Evolutionary conservation across 331 rosid species (phyloP).

Genomic region (Spiraea crenata): DNA sequence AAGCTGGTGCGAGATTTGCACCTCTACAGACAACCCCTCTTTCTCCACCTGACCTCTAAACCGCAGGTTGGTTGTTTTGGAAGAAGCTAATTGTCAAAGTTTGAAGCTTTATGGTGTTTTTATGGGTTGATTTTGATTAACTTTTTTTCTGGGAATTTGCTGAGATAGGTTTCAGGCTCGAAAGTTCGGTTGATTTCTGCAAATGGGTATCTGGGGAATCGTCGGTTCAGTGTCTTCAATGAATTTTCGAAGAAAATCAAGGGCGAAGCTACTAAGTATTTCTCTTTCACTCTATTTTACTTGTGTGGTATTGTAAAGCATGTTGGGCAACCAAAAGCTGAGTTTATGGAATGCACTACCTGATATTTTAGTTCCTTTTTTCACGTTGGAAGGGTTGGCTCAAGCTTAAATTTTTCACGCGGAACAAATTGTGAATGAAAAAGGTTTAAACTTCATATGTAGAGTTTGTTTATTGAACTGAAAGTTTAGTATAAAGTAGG

Average conservation of each 20-base stretch:
- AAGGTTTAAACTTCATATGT: not conserved
- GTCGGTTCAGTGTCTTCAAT: conserved; percentile 67
- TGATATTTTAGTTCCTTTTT: conserved; percentile 1
- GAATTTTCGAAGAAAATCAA: conserved; percentile 72
- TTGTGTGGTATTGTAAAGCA: not conserved
- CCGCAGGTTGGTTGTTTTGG: conserved; percentile 40
- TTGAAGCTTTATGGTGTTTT: not conserved
- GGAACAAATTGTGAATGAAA: not conserved
- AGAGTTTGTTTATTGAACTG: not conserved
- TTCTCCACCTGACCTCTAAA: conserved; percentile 40
- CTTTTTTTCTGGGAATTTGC: conserved; percentile 10
- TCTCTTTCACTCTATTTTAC: not conserved
- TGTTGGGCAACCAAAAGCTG: not conserved
- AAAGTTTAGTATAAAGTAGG: not conserved
- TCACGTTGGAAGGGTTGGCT: not conserved
- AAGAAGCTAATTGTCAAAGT: not conserved
- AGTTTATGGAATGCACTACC: not conserved
- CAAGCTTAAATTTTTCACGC: not conserved
- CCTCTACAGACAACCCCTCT: conserved; percentile 41
- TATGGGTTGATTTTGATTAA: not conserved
- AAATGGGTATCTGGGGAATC: conserved; percentile 38
- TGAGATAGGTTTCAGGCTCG: conserved; percentile 40
- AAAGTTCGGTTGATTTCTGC: conserved; percentile 40
- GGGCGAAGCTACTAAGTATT: conserved; percentile 72
- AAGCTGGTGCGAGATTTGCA: conserved; percentile 73